A percentile compares a stretch with the other conserved stretches of the same genome.
Conservation (phyloP, 164 flowering plant species). For the Aristolochia fimbriata region DNA sequence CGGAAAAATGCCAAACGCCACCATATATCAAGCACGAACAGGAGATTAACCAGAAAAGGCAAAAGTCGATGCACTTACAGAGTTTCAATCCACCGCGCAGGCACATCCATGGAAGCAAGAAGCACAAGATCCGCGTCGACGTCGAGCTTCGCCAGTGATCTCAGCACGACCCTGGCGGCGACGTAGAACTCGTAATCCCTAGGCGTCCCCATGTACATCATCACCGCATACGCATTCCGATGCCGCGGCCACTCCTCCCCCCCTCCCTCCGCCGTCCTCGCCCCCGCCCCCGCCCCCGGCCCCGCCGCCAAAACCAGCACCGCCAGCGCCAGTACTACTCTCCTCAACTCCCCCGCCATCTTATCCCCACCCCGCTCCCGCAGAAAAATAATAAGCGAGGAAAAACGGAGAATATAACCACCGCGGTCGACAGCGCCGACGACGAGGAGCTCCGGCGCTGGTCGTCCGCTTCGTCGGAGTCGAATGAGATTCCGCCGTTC, state of each 20-base stretch:
- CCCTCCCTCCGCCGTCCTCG: background rate
- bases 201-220: slow-evolving; percentile 99
- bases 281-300: background rate
- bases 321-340: background rate
- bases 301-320: background rate
- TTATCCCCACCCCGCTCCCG: background rate
- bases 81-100: slow-evolving; percentile 61
- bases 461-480: too few relatives aligned
- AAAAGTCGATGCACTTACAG: slow-evolving; percentile 42
- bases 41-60: background rate
- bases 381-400: too few relatives aligned
- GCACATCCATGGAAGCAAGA: slow-evolving; percentile 88
- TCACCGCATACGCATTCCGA: slow-evolving; percentile 76
- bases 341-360: background rate
- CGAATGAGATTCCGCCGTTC: too few relatives aligned
- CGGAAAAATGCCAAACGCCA: too few relatives aligned
- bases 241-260: slow-evolving; percentile 10
- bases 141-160: slow-evolving; percentile 45
- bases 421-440: too few relatives aligned
- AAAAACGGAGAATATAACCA: too few relatives aligned
- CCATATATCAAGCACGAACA: background rate
- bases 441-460: too few relatives aligned
- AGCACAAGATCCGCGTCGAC: slow-evolving; percentile 85
- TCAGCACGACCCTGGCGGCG: slow-evolving; percentile 76
- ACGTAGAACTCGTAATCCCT: slow-evolving; percentile 95